phyloP scores from a whole-genome alignment of 305 asterid genomes.

The Solanum hybrid region DNA sequence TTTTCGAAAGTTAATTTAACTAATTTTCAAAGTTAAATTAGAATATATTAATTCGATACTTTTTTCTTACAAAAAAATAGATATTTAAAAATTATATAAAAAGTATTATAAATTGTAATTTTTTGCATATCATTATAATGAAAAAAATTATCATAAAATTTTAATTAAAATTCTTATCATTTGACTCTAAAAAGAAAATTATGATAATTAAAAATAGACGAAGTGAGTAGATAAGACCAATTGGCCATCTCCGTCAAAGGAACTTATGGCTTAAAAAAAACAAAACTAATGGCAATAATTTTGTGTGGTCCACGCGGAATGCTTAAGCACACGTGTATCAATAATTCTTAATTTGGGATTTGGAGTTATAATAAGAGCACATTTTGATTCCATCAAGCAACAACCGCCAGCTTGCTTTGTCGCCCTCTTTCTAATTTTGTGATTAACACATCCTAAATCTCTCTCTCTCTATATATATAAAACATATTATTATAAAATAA shows the following conservation, averaged over 20 bases:
- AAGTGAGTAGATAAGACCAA: neutral
- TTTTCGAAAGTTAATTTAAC: fast-evolving
- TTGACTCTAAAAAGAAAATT: too few species aligned
- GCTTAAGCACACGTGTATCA: neutral
- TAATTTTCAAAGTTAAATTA: too few species aligned
- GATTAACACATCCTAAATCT: neutral
- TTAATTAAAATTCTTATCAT: too few species aligned
- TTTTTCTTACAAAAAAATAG: too few species aligned
- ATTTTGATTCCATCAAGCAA: neutral
- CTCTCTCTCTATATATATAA: too few species aligned
- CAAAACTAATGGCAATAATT: neutral
- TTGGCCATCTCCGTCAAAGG: neutral
- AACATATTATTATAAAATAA: neutral
- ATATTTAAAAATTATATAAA: too few species aligned
- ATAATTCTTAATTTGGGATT: neutral
- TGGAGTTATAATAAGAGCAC: neutral
- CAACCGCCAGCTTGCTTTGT: neutral
- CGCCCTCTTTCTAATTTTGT: neutral
- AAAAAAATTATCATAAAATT: too few species aligned
- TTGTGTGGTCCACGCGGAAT: neutral
- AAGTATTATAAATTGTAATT: too few species aligned
- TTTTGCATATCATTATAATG: too few species aligned
- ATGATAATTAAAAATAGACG: too few species aligned
- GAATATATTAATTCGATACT: too few species aligned
- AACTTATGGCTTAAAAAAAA: neutral